Conservation (phyloP, 768 basidiomycete species). For the Mycena capillaripes region DNA sequence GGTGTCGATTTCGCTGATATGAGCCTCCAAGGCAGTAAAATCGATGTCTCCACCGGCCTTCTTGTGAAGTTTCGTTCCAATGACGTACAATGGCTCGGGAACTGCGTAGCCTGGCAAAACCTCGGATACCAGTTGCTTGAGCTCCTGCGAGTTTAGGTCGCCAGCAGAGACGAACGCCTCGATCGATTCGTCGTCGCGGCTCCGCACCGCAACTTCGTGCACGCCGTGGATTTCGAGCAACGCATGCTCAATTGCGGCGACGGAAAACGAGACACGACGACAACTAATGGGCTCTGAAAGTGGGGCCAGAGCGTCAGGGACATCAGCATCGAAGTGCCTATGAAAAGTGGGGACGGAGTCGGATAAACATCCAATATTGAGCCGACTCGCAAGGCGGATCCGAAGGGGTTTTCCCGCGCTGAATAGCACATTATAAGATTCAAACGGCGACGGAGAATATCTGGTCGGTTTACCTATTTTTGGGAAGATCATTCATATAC, state of each 20-base stretch:
- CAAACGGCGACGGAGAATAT: not conserved
- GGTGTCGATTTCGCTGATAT: constrained; percentile 36
- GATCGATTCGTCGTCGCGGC: constrained; percentile 46
- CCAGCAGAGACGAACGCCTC: constrained; percentile 55
- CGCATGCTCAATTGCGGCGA: constrained; percentile 42
- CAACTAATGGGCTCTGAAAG: constrained; percentile 56
- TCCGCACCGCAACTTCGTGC: constrained; percentile 51
- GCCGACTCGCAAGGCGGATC: constrained; percentile 56
- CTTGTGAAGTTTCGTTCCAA: constrained; percentile 41
- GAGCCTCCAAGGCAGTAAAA: constrained; percentile 48
- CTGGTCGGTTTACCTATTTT: constrained; percentile 49
- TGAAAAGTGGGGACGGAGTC: constrained; percentile 50
- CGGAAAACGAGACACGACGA: constrained; percentile 46
- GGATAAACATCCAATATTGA: constrained; percentile 52
- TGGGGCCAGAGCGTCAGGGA: constrained; percentile 48
- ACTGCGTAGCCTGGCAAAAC: constrained; percentile 56
- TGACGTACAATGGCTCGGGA: constrained; percentile 52
- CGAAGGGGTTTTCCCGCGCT: constrained; percentile 60
- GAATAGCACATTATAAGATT: not conserved
- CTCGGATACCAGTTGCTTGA: constrained; percentile 39
- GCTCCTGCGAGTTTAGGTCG: constrained; percentile 36
- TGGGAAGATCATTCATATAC: constrained; percentile 64
- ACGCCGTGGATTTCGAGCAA: constrained; percentile 48
- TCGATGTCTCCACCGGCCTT: constrained; percentile 42
- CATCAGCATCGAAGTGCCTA: constrained; percentile 58